Percentiles rank a stretch among this genome's conserved stretches.
These are phyloP conservation scores for Boehmeria nivea DNA, from an alignment of 306 rosid genomes.

Conservation along the genomic window DNA sequence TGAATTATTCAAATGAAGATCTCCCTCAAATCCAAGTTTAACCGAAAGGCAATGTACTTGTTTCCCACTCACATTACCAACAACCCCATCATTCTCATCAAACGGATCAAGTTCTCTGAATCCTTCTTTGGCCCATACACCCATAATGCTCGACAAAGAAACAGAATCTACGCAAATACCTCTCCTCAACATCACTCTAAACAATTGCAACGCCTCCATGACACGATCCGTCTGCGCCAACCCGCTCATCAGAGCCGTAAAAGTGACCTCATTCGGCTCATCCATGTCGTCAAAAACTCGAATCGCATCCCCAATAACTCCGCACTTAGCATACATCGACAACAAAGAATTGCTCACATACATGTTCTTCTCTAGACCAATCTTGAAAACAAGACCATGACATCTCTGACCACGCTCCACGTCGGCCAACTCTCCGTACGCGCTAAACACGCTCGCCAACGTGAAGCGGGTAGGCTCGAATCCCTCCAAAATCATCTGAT, in stretches of 20 bases:
- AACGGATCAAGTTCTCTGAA: slow-evolving; percentile 26
- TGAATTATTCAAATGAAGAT: slow-evolving; percentile 62
- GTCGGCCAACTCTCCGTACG: slow-evolving; percentile 40
- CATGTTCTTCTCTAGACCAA: slow-evolving; percentile 47
- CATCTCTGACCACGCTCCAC: slow-evolving; percentile 43
- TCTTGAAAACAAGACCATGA: slow-evolving; percentile 54
- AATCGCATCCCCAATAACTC: slow-evolving; percentile 43
- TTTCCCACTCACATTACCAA: slow-evolving; percentile 33
- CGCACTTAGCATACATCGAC: slow-evolving; percentile 59
- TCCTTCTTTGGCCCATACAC: slow-evolving; percentile 47
- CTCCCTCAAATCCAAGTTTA: slow-evolving; percentile 59
- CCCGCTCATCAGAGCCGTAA: slow-evolving; percentile 67
- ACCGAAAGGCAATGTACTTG: slow-evolving; percentile 46
- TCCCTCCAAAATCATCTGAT: slow-evolving; percentile 41
- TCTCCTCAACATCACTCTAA: slow-evolving; percentile 55
- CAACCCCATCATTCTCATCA: slow-evolving; percentile 21
- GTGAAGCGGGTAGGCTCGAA: slow-evolving; percentile 55
- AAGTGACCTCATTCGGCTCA: slow-evolving; percentile 70
- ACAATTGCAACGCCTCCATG: slow-evolving; percentile 45
- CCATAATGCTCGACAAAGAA: slow-evolving; percentile 55
- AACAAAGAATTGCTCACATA: slow-evolving; percentile 56
- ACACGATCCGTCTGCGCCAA: slow-evolving; percentile 39
- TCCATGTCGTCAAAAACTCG: slow-evolving; percentile 42
- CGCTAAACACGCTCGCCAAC: slow-evolving; percentile 58
- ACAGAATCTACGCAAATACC: slow-evolving; percentile 54